Conservation (phyloP, 1,139 yeast genomes). For the Pichia sp. region DNA sequence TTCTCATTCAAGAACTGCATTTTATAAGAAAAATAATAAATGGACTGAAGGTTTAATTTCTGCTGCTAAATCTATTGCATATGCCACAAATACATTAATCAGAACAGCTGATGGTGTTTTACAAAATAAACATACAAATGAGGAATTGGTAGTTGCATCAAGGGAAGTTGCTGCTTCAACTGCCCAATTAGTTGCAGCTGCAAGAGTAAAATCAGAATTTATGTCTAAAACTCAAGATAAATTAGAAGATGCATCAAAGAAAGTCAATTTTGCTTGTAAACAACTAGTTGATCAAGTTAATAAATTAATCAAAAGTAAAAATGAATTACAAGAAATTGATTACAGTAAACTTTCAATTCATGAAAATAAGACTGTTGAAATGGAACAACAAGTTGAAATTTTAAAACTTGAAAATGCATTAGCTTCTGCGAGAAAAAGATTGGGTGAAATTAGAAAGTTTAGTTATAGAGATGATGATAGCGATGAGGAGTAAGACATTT, state of each 20-base stretch:
- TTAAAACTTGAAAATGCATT: conserved; percentile 74
- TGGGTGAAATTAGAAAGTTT: conserved; percentile 79
- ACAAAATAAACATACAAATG: conserved; percentile 54
- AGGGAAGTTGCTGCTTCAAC: conserved; percentile 92
- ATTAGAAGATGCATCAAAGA: conserved; percentile 62
- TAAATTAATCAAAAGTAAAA: conserved; percentile 19
- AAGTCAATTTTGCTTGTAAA: conserved; percentile 72
- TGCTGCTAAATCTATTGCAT: conserved; percentile 86
- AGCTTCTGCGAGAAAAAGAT: conserved; percentile 65
- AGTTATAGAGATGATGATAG: conserved; percentile 62
- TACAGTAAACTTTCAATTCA: conserved; percentile 66
- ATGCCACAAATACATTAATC: conserved; percentile 72
- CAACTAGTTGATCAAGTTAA: conserved; percentile 58
- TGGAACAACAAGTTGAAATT: conserved; percentile 93
- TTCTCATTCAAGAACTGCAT: conserved; percentile 60
- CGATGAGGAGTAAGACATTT: conserved; percentile 36
- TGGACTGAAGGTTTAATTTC: conserved; percentile 95
- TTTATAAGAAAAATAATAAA: conserved; percentile 80
- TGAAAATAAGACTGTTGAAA: conserved; percentile 80
- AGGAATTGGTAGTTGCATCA: conserved; percentile 83
- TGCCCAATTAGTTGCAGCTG: conserved; percentile 88
- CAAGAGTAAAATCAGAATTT: conserved; percentile 77
- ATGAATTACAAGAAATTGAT: conserved; percentile 44
- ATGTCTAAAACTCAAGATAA: conserved; percentile 73
- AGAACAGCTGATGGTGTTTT: conserved; percentile 84